phyloP scores from a whole-genome alignment of 2,329 filamentous ascomycete species.

The Lachnellula cervina region DNA sequence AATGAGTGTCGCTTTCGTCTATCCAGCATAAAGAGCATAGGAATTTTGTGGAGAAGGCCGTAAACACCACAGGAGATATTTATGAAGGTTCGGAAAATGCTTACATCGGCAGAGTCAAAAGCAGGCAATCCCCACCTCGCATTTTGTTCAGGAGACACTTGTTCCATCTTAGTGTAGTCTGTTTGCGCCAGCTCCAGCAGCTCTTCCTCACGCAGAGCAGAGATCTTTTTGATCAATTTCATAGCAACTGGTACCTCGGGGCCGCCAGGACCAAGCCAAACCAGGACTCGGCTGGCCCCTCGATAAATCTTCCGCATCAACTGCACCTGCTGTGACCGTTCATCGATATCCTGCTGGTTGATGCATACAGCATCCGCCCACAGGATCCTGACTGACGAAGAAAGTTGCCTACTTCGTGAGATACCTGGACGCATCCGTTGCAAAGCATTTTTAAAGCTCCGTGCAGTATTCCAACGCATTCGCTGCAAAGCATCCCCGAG shows the following conservation, averaged over 20 bases:
- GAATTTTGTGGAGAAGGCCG: no score
- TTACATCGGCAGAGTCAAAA: background rate
- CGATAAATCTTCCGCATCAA: slow-evolving; percentile 23
- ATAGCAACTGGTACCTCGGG: background rate
- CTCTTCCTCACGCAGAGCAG: background rate
- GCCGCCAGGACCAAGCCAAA: slow-evolving; percentile 20
- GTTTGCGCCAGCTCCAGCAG: background rate
- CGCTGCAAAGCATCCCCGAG: background rate
- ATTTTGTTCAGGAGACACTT: background rate
- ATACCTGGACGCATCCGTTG: background rate
- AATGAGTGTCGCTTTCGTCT: no score
- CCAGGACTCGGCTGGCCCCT: slow-evolving; percentile 13
- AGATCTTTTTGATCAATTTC: background rate
- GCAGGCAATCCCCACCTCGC: background rate
- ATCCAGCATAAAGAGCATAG: no score
- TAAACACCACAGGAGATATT: no score
- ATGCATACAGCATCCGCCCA: slow-evolving; percentile 13
- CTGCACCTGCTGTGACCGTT: slow-evolving; percentile 18
- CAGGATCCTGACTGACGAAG: background rate
- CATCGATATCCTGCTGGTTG: slow-evolving; percentile 19
- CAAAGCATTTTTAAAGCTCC: background rate
- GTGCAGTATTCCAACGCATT: background rate
- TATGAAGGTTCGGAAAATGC: no score
- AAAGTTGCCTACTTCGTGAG: no score
- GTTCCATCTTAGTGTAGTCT: background rate